Percentiles rank a stretch among this genome's conserved stretches.
Evolutionary conservation across 371 early-diverging fungal genomes (phyloP).

Genomic region (Mucor velutinosus): DNA sequence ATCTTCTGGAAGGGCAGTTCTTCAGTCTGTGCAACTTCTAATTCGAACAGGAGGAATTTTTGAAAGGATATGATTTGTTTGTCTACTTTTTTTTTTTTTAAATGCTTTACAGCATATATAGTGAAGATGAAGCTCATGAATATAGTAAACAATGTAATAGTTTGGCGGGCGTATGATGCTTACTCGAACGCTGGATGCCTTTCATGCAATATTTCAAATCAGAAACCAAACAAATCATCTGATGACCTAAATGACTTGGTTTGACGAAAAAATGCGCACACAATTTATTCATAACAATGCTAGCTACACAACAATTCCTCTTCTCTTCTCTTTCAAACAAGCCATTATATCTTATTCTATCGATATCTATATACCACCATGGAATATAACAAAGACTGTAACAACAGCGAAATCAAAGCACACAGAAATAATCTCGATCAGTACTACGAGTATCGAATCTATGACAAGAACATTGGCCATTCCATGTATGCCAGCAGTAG

Average conservation of each 20-base stretch:
- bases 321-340: background rate
- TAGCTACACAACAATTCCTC: background rate
- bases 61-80: too few relatives aligned
- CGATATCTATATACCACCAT: background rate
- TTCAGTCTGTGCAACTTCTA: too few relatives aligned
- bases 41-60: too few relatives aligned
- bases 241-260: background rate
- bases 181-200: too few relatives aligned
- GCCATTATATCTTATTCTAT: background rate
- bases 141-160: too few relatives aligned
- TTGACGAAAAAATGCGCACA: background rate
- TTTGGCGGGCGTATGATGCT: too few relatives aligned
- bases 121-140: too few relatives aligned
- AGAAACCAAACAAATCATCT: background rate
- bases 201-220: background rate
- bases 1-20: too few relatives aligned
- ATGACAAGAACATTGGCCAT: slow-evolving; percentile 22
- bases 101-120: too few relatives aligned
- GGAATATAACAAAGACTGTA: background rate
- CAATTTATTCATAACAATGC: background rate
- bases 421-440: slow-evolving; percentile 9
- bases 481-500: background rate
- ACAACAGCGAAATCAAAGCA: background rate
- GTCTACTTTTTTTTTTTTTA: too few relatives aligned
- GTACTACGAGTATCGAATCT: slow-evolving; percentile 41